Base-by-base conservation (phyloP, 2,329 filamentous ascomycete genomes). In the Cryphonectria parasitica region DNA sequence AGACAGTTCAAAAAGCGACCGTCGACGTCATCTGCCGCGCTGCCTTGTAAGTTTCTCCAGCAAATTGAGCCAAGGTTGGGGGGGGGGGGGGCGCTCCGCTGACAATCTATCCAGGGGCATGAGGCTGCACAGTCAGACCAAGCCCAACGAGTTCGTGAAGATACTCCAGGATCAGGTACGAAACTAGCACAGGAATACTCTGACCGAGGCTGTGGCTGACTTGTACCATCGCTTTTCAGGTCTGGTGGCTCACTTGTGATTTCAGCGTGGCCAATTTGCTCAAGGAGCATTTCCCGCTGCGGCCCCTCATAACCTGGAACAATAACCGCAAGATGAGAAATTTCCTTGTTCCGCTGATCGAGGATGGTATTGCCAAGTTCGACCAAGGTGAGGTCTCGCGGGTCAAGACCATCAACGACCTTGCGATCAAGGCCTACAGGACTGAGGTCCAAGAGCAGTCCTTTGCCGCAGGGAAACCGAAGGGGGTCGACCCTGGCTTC, bases 331-430 rank as follows among this genome's bases (percentile, higher is more conserved):
- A 66, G 22, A 77, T 79, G 58, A 73, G 70, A 15, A 73, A 76
- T 13, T 76, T 74, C 39, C 70, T 79, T 2, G 69, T 74, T 31
- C 77, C 77, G 10, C 73, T 75, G 52, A 77, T 79, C 54, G 63
- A 76, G 58, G 71, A 74, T 17, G 74, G 72, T 22, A 72, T 77
- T 63, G 73, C 75, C 39, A 74, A 77, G 66, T 74, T 76, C 52
- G 56, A 70, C 36, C 31, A 34, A 25, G 74, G 68, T 3, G 72
- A 73, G 28, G 63, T 45, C 13, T 22, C 45, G n/a, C 64, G 54
- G 22, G 65, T 72, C 28, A 77, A 80, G 54, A 78, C 78, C 13
- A 75, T 79, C 39, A 73, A 77, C 28, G 75, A 75, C 52, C 75
- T 79, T 41, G 77, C 76, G 0, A 68, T 77, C 60, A 75, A 75